These are phyloP conservation scores for Ophiocordyceps camponoti-floridani DNA, from an alignment of 2,329 filamentous ascomycete species.

Conservation along the genomic window DNA sequence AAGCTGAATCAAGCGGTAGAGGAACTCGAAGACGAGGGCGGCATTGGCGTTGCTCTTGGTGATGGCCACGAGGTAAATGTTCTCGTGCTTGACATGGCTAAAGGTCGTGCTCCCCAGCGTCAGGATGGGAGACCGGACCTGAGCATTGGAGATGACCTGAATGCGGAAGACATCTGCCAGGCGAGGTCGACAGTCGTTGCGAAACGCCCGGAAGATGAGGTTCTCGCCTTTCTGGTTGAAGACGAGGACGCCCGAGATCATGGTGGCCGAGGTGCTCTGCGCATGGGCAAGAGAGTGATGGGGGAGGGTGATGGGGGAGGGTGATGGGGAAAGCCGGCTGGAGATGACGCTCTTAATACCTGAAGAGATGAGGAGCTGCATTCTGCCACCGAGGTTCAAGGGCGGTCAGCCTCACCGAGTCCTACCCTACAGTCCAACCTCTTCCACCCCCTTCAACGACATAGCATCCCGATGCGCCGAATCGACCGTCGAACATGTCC, in stretches of 20 bases:
- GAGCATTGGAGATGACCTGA: constrained; percentile 95
- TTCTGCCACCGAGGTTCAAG: constrained; percentile 2
- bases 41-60: constrained; percentile 99
- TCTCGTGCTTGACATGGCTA: constrained; percentile 98
- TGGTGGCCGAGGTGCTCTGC: constrained; percentile 25
- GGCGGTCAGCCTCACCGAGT: neutral
- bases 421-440: neutral
- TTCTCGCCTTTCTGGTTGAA: constrained; percentile 99
- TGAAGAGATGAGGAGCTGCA: neutral
- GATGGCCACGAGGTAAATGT: constrained; percentile 93
- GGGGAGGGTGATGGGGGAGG: no score
- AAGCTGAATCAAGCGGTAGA: constrained; percentile 78
- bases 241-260: constrained; percentile 93
- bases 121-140: constrained; percentile 92
- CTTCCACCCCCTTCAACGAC: neutral
- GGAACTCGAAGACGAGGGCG: constrained; percentile 91
- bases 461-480: neutral
- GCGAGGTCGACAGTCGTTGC: constrained; percentile 92
- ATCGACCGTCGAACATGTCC: constrained; percentile 1
- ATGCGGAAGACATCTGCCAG: constrained; percentile 99
- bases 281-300: neutral
- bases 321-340: no score
- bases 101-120: constrained; percentile 96
- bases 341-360: neutral
- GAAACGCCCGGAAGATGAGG: constrained; percentile 96